These are phyloP conservation scores for Hyphodiscus sp. DNA, from an alignment of 2,329 filamentous ascomycete species.

Conservation along the genomic window DNA sequence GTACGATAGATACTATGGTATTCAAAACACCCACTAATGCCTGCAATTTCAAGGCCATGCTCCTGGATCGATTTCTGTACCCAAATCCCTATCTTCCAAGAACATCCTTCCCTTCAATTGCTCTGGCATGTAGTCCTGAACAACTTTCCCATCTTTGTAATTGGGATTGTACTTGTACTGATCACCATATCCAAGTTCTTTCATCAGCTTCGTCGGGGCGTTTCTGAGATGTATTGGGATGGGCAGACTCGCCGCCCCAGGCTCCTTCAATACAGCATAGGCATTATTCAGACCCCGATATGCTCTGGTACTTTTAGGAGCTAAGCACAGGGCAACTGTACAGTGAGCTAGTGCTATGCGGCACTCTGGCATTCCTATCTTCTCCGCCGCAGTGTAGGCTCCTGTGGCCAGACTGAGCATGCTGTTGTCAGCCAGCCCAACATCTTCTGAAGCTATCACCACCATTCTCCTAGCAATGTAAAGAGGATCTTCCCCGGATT, in stretches of 20 bases:
- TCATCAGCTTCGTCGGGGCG: slow-evolving; percentile 87
- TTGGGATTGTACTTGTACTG: slow-evolving; percentile 98
- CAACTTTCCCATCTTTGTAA: slow-evolving; percentile 73
- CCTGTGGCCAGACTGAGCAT: slow-evolving; percentile 80
- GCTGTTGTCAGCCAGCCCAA: slow-evolving; percentile 81
- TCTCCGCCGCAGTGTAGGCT: slow-evolving; percentile 80
- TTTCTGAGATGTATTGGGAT: slow-evolving; percentile 87
- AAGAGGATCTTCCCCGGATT: slow-evolving; percentile 87
- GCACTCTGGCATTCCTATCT: slow-evolving; percentile 92
- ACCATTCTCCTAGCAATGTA: slow-evolving; percentile 91
- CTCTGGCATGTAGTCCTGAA: slow-evolving; percentile 86
- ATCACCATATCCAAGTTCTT: slow-evolving; percentile 81
- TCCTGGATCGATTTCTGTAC: slow-evolving; percentile 64
- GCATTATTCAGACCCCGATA: slow-evolving; percentile 81
- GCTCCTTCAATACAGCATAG: slow-evolving; percentile 71
- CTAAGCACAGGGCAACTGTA: slow-evolving; percentile 70
- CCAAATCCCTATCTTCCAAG: slow-evolving; percentile 73
- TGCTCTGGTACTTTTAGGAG: slow-evolving; percentile 79
- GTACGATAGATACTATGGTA: not conserved
- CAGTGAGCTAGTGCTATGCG: slow-evolving; percentile 87
- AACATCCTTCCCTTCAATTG: slow-evolving; percentile 65
- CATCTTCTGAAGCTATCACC: slow-evolving; percentile 89
- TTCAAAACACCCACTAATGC: too few relatives aligned
- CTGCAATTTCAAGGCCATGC: slow-evolving; percentile 22
- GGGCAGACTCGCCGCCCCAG: slow-evolving; percentile 72